A percentile compares a stretch with the other conserved stretches of the same genome.
Conservation (phyloP, 768 basidiomycete genomes). For the Symmetrospora coprosmae region DNA sequence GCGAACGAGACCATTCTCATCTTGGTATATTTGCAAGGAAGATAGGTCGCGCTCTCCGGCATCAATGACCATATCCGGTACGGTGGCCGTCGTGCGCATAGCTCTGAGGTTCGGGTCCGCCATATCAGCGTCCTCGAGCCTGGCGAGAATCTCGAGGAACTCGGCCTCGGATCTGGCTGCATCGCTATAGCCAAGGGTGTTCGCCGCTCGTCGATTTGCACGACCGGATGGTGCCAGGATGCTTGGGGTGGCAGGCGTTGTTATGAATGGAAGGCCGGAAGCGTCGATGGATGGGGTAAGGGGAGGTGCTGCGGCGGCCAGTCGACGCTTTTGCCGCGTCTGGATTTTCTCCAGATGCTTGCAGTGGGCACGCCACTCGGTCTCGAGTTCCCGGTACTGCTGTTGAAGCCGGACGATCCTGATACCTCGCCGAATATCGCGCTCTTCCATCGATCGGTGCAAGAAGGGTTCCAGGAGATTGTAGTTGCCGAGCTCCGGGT, state of each 20-base stretch:
- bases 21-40: constrained; percentile 50
- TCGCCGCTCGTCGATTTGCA: constrained; percentile 32
- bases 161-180: constrained; percentile 87
- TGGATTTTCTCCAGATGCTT: constrained; percentile 51
- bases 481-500: background rate
- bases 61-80: constrained; percentile 70
- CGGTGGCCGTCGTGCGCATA: constrained; percentile 62
- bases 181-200: constrained; percentile 45
- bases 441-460: background rate
- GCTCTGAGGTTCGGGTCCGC: constrained; percentile 87
- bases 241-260: constrained; percentile 26
- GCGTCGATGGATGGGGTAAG: constrained; percentile 30
- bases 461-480: constrained; percentile 1
- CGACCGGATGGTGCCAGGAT: constrained; percentile 26
- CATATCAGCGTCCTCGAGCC: constrained; percentile 75
- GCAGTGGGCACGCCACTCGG: constrained; percentile 61
- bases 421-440: background rate
- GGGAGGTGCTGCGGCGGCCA: constrained; percentile 12
- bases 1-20: constrained; percentile 65
- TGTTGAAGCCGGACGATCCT: background rate
- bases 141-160: constrained; percentile 95
- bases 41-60: constrained; percentile 40
- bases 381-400: constrained; percentile 55
- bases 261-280: constrained; percentile 26
- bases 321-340: constrained; percentile 34